These are phyloP conservation scores for Nannizzia gypsea DNA, from an alignment of 2,329 filamentous ascomycete genomes.

Conservation along the genomic window DNA sequence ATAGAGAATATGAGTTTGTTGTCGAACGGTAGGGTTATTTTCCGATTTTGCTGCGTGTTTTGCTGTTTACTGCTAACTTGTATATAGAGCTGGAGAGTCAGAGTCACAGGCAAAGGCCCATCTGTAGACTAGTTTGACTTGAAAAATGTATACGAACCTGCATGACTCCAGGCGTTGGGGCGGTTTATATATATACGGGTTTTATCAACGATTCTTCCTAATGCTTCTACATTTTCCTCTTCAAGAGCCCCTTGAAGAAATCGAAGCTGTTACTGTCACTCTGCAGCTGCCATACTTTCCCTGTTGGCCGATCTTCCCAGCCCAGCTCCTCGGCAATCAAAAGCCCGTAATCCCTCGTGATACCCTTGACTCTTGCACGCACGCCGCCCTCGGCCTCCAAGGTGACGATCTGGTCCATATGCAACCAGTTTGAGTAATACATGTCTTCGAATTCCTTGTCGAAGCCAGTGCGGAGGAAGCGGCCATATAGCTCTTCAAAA, in stretches of 20 bases:
- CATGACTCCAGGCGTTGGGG: neutral
- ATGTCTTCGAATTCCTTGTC: constrained; percentile 56
- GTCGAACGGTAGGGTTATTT: constrained; percentile 14
- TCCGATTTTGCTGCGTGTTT: neutral
- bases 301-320: constrained; percentile 59
- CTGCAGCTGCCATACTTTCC: constrained; percentile 70
- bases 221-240: constrained; percentile 53
- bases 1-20: constrained; percentile 32
- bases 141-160: neutral
- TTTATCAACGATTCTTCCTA: neutral
- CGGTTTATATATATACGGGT: neutral
- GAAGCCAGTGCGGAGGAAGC: constrained; percentile 67
- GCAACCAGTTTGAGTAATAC: constrained; percentile 80
- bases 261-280: constrained; percentile 98
- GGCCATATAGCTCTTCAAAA: constrained; percentile 64
- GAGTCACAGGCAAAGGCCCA: neutral
- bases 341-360: constrained; percentile 85
- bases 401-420: constrained; percentile 61
- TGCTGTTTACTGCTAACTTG: neutral
- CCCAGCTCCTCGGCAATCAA: constrained; percentile 73
- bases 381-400: constrained; percentile 69
- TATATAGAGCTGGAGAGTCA: neutral
- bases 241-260: constrained; percentile 81
- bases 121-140: neutral
- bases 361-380: constrained; percentile 67